Evolutionary conservation across 2,329 filamentous ascomycete species (phyloP), one percentile per base, ranked within the genome.

Genomic region (Fusarium lateritium): DNA sequence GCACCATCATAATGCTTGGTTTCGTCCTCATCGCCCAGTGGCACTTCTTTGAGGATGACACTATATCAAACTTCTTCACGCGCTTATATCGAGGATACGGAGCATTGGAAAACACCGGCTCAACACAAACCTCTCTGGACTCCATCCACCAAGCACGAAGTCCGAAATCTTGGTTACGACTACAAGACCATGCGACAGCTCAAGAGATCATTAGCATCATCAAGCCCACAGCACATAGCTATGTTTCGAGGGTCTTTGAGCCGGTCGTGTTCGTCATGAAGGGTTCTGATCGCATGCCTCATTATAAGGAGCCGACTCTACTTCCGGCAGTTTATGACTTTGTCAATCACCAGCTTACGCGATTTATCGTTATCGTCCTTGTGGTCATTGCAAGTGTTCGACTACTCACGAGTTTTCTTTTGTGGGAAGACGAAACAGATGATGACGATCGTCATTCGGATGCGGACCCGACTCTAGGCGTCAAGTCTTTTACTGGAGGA

Each of bases 161-260:
- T n/a, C 92, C 91, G 2, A 89, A 86, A 6, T 91, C 92, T 17
- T 95, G 92, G 92, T 83, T 94, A 50, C 86, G 87, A 26, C 83
- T 94, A 57, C 92, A 94, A 76, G 92, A 94, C 71, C 91, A 94
- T 71, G 91, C 93, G 73, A 94, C 92, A 2, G 92, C 92, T 4
- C 87, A 86, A 38, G 92, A 94, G 74, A 86, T 94, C 17, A 93
- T 94, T 76, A 85, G 88, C n/a, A 86, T 92, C 33, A 86, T 94
- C 71, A 94, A 93, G 68, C 92, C 92, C 8, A 83, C 85, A 56
- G 87, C 89, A 2, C 86, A 92, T 73, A 92, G 89, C 76, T 93
- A 94, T 75, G 83, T 93, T 19, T 92, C 92, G 22, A 86, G 87
- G 44, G 91, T 94, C 2, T 93, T 92, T 74, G 89, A 94, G 40